Base-by-base conservation (phyloP, 2,329 filamentous ascomycete genomes). In the Colletotrichum abscissum region DNA sequence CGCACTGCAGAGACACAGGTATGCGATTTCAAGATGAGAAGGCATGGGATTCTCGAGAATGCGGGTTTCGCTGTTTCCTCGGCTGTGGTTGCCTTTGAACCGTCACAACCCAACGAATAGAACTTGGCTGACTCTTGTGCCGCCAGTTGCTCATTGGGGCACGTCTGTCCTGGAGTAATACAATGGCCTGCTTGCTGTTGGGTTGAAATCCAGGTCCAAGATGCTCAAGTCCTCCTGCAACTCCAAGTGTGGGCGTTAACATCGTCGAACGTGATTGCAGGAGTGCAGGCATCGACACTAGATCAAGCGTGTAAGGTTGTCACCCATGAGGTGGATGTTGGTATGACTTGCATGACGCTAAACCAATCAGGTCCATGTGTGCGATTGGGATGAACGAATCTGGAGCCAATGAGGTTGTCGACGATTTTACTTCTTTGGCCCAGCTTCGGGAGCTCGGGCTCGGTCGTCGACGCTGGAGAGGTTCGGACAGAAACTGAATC, bases 31-130 rank as follows among this genome's bases (percentile, higher is more conserved):
- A 33, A 22, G 58, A 35, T n/a, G 26, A 49, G 19, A 16, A 46
- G 35, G 19, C 54, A 38, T 19, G 42, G 14, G 14, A 42, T 22
- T 14, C 9, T 30, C 26, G 26, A 30, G 16, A 3, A 33, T 6
- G 58, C 6, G 11, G 26, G 35, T 55, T 24, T 14, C 7, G 12
- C 49, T 58, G 54, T 14, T 28, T 14, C 42, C 66, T 56, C 66
- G 66, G 66, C 70, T 54, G n/a, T 60, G 30, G 4, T 3, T 55
- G 19, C 14, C 3, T n/a, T 64, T 64, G 28, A 49, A 66, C 70
- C 70, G 59, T 1, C 33, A 16, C 49, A 72, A 72, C 59, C 66
- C 70, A 69, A 42, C 70, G 70, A 72, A 72, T 60, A 14, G 16
- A 35, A 58, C 8, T 35, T 1, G 7, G 9, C n/a, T 30, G 24